These are phyloP conservation scores for Suillus brevipes DNA, from an alignment of 768 basidiomycete genomes.

Conservation along the genomic window DNA sequence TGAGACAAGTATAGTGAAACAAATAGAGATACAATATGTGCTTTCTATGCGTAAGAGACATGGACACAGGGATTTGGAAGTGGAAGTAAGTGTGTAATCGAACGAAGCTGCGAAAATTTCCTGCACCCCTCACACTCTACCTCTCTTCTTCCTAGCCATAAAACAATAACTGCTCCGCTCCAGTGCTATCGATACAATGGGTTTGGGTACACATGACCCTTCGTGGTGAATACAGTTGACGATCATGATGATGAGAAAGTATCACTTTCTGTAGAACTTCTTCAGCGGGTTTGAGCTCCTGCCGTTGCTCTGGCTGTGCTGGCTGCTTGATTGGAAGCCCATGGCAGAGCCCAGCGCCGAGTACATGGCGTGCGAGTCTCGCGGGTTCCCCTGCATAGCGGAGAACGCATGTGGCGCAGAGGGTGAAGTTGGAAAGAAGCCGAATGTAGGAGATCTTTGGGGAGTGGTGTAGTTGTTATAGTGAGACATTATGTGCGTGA, in stretches of 20 bases:
- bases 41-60: constrained; percentile 19
- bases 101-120: constrained; percentile 9
- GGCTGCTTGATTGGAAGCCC: constrained; percentile 25
- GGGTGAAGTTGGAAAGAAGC: constrained; percentile 57
- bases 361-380: constrained; percentile 60
- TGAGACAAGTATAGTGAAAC: constrained; percentile 17
- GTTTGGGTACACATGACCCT: constrained; percentile 14
- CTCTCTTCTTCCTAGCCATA: constrained; percentile 8
- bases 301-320: constrained; percentile 23
- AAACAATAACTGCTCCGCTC: constrained; percentile 9
- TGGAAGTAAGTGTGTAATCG: not conserved
- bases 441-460: constrained; percentile 56
- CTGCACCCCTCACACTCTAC: constrained; percentile 9
- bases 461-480: constrained; percentile 37
- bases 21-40: constrained; percentile 23
- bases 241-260: constrained; percentile 6
- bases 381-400: constrained; percentile 58
- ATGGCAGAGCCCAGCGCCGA: constrained; percentile 43
- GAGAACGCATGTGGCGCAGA: constrained; percentile 60
- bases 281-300: constrained; percentile 33
- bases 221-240: constrained; percentile 9
- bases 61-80: constrained; percentile 24
- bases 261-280: constrained; percentile 37
- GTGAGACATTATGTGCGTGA: constrained; percentile 43
- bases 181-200: constrained; percentile 28